Conservation (phyloP, 345 rosid species). For the Brassica cretica region DNA sequence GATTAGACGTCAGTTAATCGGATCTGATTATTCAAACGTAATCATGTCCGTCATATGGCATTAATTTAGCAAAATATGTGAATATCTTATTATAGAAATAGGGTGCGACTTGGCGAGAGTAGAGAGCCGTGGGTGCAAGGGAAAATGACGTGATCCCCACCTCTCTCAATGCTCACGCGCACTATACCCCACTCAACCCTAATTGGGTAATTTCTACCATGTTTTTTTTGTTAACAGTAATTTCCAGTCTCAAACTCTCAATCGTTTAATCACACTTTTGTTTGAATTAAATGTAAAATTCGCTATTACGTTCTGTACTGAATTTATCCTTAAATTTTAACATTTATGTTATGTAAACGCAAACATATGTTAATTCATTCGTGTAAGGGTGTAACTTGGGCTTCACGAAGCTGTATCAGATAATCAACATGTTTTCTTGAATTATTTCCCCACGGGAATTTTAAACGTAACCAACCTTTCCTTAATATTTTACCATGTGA, state of each 20-base stretch:
- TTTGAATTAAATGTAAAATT: neutral
- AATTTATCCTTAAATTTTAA: neutral
- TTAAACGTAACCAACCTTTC: neutral
- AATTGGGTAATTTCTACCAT: conserved; percentile 4
- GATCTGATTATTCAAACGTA: neutral
- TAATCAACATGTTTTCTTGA: conserved; percentile 6
- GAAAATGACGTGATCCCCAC: conserved; percentile 41
- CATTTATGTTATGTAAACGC: neutral
- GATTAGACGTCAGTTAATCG: neutral
- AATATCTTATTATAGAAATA: conserved; percentile 23
- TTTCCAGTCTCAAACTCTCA: neutral
- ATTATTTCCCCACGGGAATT: neutral
- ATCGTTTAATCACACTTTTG: neutral
- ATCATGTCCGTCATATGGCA: conserved; percentile 9
- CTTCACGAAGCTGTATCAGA: conserved; percentile 13
- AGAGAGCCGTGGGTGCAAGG: conserved; percentile 27
- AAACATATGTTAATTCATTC: neutral
- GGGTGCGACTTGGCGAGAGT: conserved; percentile 18
- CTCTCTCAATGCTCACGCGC: conserved; percentile 36
- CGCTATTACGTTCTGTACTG: neutral
- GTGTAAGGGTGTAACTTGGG: conserved; percentile 9
- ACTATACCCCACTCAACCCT: conserved; percentile 40
- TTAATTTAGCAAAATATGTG: neutral
- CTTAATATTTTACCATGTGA: neutral
- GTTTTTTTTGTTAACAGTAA: neutral